These are phyloP conservation scores for Hymenoscyphus linearis DNA, from an alignment of 2,329 filamentous ascomycete genomes.

Conservation along the genomic window DNA sequence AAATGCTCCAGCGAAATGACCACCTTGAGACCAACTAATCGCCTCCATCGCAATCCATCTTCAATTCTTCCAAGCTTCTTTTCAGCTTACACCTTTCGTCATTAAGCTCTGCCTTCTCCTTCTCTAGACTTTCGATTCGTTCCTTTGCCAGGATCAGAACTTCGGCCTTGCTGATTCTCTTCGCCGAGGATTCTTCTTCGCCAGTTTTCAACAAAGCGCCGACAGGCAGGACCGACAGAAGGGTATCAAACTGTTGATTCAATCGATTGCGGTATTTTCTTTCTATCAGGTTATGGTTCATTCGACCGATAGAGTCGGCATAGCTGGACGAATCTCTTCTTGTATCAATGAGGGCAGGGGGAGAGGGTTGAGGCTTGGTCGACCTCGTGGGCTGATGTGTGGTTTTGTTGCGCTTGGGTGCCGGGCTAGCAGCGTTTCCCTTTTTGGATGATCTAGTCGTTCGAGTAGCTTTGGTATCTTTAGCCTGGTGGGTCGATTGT, in stretches of 20 bases:
- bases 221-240: conserved; percentile 12
- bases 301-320: neutral
- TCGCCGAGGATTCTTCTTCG: conserved; percentile 5
- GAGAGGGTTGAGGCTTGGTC: neutral
- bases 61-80: neutral
- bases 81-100: conserved; percentile 20
- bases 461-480: neutral
- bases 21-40: too few species aligned
- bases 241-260: conserved; percentile 16
- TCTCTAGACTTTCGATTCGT: conserved; percentile 12
- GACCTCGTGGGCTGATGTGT: neutral
- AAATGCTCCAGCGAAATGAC: too few species aligned
- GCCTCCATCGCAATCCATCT: neutral
- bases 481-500: neutral
- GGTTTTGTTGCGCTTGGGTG: neutral
- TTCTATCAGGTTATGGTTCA: conserved; percentile 16
- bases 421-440: neutral
- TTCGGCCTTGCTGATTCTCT: conserved; percentile 17
- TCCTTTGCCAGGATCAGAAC: conserved; percentile 15
- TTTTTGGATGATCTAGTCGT: neutral
- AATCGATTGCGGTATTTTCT: conserved; percentile 16
- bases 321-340: neutral
- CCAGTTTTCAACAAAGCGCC: neutral
- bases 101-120: conserved; percentile 10
- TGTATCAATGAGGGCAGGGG: neutral